Base-by-base conservation (phyloP, 345 rosid genomes). In the Brassica carinata region DNA sequence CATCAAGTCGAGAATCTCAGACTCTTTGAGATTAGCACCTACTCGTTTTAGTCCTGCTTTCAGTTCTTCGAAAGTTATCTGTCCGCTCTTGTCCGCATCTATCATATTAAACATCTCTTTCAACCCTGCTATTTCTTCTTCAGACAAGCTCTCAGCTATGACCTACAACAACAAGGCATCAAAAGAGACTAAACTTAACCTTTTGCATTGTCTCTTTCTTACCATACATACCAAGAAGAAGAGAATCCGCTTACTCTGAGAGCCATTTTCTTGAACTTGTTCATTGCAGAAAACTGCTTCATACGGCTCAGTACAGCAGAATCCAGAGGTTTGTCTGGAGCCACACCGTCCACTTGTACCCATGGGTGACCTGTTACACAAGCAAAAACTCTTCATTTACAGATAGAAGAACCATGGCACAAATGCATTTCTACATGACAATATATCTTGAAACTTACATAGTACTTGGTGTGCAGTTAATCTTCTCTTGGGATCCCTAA, bases 281-380 rank as follows among this genome's bases (percentile, higher is more conserved):
- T 91, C 98, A 93, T 91, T 19, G 98, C 98, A 76, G 96, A 93
- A 77, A 93, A 93, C 63, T 91, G 93, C 84, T 91, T 93, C 93
- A 93, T 66, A 67, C 98, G 93, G 79, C 90, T 90, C 53, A 91
- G 79, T 64, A 93, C 96, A 58, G 98, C 98, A 67, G 93, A 86
- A 85, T 93, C 98, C 26, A 93, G 93, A 87, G 94, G 96, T 79
- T 83, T 93, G 83, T 93, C 93, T 38, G 94, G 94, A 71, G 98
- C 98, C 77, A 87, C 89, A 5, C 98, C 94, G 40, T 91, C 93
- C 34, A 87, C 86, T 80, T 90, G 94, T 69, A 93, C 89, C 98
- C 98, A 93, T 69, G 98, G 98, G 74, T 93, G 98, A 81, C 96
- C 98, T 93, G 89, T 27, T 40, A n/a, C 45, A 62, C 57, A 62